Evolutionary conservation across 2,329 filamentous ascomycete species (phyloP).

Genomic region (Ceratocystis ficicola): DNA sequence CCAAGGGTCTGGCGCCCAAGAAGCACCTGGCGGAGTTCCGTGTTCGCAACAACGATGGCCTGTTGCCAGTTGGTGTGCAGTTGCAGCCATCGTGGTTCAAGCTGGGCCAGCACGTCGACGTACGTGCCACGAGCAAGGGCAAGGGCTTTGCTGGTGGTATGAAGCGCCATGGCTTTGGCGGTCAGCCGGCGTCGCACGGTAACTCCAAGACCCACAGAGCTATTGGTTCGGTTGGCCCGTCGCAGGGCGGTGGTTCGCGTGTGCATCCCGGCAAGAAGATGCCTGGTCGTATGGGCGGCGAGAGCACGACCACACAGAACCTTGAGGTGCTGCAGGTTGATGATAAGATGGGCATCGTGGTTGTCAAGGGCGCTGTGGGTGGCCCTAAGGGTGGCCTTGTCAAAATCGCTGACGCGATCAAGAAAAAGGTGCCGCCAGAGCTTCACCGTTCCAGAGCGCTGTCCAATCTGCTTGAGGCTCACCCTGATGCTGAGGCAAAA

Average conservation of each 20-base stretch:
- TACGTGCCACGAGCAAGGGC: conserved; percentile 64
- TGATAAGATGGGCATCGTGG: conserved; percentile 70
- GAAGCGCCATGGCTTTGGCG: conserved; percentile 85
- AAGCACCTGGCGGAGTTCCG: conserved; percentile 73
- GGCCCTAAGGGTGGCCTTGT: conserved; percentile 82
- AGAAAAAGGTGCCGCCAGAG: conserved; percentile 54
- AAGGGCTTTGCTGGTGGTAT: conserved; percentile 96
- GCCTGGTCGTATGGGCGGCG: conserved; percentile 87
- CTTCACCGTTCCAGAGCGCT: conserved; percentile 27
- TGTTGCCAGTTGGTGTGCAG: conserved; percentile 62
- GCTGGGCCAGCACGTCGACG: conserved; percentile 81
- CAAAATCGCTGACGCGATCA: conserved; percentile 77
- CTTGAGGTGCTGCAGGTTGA: conserved; percentile 81
- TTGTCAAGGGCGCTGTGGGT: conserved; percentile 75
- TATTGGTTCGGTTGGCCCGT: conserved; percentile 78
- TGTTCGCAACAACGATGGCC: conserved; percentile 59
- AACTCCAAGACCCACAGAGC: conserved; percentile 88
- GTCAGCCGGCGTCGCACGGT: conserved; percentile 87
- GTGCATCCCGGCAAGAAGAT: conserved; percentile 96
- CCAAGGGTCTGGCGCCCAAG: conserved; percentile 72
- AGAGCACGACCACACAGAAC: conserved; percentile 83
- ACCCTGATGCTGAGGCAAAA: conserved; percentile 35
- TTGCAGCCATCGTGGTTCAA: conserved; percentile 85
- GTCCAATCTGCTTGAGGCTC: conserved; percentile 30
- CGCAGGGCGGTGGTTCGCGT: conserved; percentile 83